These are phyloP conservation scores for Torulaspora quercuum DNA, from an alignment of 805 yeast genomes.

Conservation along the genomic window DNA sequence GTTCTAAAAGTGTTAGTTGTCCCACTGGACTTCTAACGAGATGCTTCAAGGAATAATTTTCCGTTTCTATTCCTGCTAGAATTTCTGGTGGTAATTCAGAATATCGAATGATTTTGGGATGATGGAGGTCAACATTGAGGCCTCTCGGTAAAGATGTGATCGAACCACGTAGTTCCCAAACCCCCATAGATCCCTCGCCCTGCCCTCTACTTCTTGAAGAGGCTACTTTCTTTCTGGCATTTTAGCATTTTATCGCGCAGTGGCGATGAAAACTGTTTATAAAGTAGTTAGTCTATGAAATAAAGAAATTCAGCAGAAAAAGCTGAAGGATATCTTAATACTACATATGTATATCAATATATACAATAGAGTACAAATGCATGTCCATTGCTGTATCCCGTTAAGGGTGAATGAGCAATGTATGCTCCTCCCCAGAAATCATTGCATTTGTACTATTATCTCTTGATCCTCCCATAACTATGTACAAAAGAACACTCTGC, in stretches of 20 bases:
- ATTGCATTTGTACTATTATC: neutral
- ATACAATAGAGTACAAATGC: neutral
- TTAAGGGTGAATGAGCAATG: too few relatives aligned
- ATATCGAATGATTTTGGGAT: constrained; percentile 7
- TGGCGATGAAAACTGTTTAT: too few relatives aligned
- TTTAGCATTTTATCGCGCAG: too few relatives aligned
- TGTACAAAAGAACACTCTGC: too few relatives aligned
- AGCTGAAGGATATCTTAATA: neutral
- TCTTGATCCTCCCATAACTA: too few relatives aligned
- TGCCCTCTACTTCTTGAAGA: too few relatives aligned
- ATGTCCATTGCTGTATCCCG: too few relatives aligned
- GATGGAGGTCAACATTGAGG: constrained; percentile 7
- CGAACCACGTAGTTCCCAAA: constrained; percentile 14
- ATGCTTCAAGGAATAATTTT: constrained; percentile 10
- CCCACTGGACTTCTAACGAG: constrained; percentile 3
- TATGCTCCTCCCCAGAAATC: neutral
- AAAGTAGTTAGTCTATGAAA: too few relatives aligned
- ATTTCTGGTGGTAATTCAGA: constrained; percentile 10
- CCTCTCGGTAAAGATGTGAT: constrained; percentile 14
- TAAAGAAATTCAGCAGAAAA: too few relatives aligned
- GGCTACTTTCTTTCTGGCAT: too few relatives aligned
- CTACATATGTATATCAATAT: constrained; percentile 1
- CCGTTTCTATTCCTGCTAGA: neutral
- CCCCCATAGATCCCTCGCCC: constrained; percentile 14
- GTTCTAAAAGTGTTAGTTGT: constrained; percentile 18